A percentile compares a stretch with the other conserved stretches of the same genome.
Evolutionary conservation across 768 basidiomycete genomes (phyloP).

Genomic region (Lyophyllum decastes): DNA sequence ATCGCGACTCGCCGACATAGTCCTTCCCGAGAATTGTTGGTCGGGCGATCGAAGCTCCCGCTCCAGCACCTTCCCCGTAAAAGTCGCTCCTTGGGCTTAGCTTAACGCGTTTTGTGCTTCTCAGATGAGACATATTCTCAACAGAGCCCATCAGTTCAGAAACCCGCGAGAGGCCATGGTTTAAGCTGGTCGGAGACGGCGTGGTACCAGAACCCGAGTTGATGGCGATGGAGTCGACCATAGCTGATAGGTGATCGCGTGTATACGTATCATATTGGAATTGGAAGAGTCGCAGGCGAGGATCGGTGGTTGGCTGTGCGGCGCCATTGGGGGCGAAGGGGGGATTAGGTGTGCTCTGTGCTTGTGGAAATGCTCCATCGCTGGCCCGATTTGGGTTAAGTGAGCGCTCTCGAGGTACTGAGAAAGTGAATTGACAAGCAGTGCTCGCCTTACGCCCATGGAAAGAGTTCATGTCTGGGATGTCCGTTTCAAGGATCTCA

Average conservation of each 20-base stretch:
- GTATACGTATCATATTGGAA: slow-evolving; percentile 97
- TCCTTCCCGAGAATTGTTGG: slow-evolving; percentile 55
- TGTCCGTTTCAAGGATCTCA: slow-evolving; percentile 51
- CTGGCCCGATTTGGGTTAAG: slow-evolving; percentile 28
- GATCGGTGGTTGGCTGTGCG: slow-evolving; percentile 57
- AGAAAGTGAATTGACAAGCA: slow-evolving; percentile 75
- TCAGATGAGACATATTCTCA: slow-evolving; percentile 51
- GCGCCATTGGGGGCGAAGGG: slow-evolving; percentile 26
- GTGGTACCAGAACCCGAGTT: slow-evolving; percentile 57
- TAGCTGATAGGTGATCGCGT: slow-evolving; percentile 87
- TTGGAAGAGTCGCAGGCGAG: slow-evolving; percentile 84
- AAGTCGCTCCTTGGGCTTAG: slow-evolving; percentile 70
- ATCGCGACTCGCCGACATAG: slow-evolving; percentile 76
- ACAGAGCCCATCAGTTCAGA: slow-evolving; percentile 41
- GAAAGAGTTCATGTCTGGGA: slow-evolving; percentile 48
- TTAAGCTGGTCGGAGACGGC: slow-evolving; percentile 47
- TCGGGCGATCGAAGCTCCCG: slow-evolving; percentile 47
- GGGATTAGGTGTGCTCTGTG: slow-evolving; percentile 62
- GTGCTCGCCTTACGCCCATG: slow-evolving; percentile 47
- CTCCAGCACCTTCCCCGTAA: slow-evolving; percentile 51
- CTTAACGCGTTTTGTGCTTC: slow-evolving; percentile 81
- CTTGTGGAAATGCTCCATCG: slow-evolving; percentile 44
- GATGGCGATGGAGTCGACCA: slow-evolving; percentile 93
- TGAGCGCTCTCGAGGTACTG: slow-evolving; percentile 47
- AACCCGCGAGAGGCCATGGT: slow-evolving; percentile 46